Evolutionary conservation across 2,329 filamentous ascomycete genomes (phyloP), one percentile per base, ranked within the genome.

Genomic region (Fusarium armeniacum): DNA sequence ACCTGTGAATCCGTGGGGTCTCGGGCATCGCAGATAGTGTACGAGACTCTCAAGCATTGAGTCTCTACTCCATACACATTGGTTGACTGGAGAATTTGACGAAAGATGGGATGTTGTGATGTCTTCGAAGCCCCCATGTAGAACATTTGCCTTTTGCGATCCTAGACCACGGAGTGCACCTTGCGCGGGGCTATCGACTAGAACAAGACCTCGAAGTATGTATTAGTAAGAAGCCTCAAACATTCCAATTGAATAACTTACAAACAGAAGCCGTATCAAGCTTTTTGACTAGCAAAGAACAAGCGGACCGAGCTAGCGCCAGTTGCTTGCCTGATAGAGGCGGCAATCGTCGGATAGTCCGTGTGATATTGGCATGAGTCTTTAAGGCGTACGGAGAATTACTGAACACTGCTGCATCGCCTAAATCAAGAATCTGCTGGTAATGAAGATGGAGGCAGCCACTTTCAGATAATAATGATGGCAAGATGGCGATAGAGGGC

Each of bases 121-220:
- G 8, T n/a, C 35, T 0, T 36, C 35, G 11, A 36, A 36, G 0
- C 16, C 35, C 1, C 8, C 16, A 10, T 36, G 35, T 10, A 36
- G n/a, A 6, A n/a, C 1, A 4, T 9, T n/a, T 36, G 4, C 9
- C 1, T 9, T 36, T n/a, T n/a, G 35, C 10, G 35, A 16, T 3
- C 35, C 15, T n/a, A 8, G 4, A 0, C 6, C 5, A 0, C 4
- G 1, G 0, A 36, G 15, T 0, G 35, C 35, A 10, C 9, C 10
- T n/a, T 11, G 35, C 9, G 35, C 35, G 7, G 16, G 35, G 0
- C 35, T 36, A 0, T 36, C 35, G 0, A 36, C 35, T 1, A 36
- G 0, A 36, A 36, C 9, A 18, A 36, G 16, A 9, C 35, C 35
- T 36, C 3, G 5, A 16, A n/a, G 8, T 0, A 33, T 38, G 8